A percentile compares a stretch with the other conserved stretches of the same genome.
These are phyloP conservation scores for Spinellus fusiger DNA, from an alignment of 192 early-diverging fungal species.

Conservation along the genomic window DNA sequence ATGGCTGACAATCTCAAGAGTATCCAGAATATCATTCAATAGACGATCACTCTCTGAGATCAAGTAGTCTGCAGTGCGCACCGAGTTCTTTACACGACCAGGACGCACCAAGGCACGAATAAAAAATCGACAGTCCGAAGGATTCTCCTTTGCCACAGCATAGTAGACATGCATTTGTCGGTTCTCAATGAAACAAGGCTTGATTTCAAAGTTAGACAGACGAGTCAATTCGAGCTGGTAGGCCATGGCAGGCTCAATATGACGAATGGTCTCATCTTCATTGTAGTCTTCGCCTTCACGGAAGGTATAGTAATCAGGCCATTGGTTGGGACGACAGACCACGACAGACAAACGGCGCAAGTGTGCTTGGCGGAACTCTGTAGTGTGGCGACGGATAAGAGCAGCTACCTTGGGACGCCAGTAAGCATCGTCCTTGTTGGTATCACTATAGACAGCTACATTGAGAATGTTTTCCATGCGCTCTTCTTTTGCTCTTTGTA, in stretches of 20 bases:
- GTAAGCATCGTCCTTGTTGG: conserved; percentile 63
- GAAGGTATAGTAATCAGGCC: conserved; percentile 94
- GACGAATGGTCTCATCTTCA: conserved; percentile 94
- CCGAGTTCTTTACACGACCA: conserved; percentile 69
- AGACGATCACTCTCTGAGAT: conserved; percentile 93
- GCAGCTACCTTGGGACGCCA: conserved; percentile 57
- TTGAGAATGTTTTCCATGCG: conserved; percentile 79
- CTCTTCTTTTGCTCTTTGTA: conserved; percentile 12
- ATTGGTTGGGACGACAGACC: conserved; percentile 74
- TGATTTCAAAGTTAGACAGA: conserved; percentile 92
- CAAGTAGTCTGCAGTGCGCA: conserved; percentile 89
- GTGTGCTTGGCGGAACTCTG: conserved; percentile 61
- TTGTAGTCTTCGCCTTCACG: conserved; percentile 76
- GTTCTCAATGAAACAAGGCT: conserved; percentile 92
- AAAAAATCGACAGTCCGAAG: conserved; percentile 94
- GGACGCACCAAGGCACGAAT: conserved; percentile 95
- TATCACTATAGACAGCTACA: conserved; percentile 68
- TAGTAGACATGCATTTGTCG: conserved; percentile 96
- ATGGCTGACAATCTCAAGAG: conserved; percentile 88
- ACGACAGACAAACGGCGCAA: conserved; percentile 91
- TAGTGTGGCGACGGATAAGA: conserved; percentile 54
- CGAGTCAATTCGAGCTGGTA: conserved; percentile 94
- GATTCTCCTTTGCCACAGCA: conserved; percentile 90
- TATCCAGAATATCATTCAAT: conserved; percentile 89
- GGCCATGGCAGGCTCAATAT: conserved; percentile 97